phyloP scores from a whole-genome alignment of 2,329 filamentous ascomycete genomes.

The Phoma sp. region DNA sequence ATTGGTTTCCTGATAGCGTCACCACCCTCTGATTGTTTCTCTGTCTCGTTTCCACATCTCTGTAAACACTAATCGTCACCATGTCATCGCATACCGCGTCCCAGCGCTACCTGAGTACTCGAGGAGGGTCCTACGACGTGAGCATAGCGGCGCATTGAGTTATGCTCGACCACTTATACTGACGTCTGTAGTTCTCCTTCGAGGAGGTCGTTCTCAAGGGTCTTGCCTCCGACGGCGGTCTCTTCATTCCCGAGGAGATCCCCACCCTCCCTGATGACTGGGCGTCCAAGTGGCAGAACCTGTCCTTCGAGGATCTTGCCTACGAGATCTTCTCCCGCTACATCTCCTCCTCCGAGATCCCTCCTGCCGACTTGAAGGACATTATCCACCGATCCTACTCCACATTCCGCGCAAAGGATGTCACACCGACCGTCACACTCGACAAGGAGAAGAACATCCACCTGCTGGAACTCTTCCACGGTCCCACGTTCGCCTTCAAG shows the following conservation, averaged over 20 bases:
- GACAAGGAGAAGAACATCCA: conserved; percentile 75
- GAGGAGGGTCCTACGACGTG: conserved; percentile 69
- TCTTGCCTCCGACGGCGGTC: conserved; percentile 82
- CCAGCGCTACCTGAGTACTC: conserved; percentile 67
- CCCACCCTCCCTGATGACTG: conserved; percentile 69
- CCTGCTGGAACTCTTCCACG: conserved; percentile 93
- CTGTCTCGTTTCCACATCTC: neutral
- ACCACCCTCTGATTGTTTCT: conserved; percentile 11
- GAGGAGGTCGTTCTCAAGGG: conserved; percentile 91
- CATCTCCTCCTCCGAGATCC: conserved; percentile 84
- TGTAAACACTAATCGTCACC: conserved; percentile 9
- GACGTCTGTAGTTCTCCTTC: conserved; percentile 74
- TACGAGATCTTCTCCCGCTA: conserved; percentile 86
- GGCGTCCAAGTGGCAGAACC: conserved; percentile 75
- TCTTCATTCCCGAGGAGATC: conserved; percentile 87
- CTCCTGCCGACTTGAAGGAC: conserved; percentile 75
- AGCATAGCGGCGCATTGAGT: conserved; percentile 27
- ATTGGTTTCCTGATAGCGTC: conserved; percentile 18
- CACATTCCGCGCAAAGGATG: conserved; percentile 81
- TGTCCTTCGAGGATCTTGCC: conserved; percentile 81
- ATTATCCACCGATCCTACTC: conserved; percentile 87
- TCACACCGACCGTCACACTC: conserved; percentile 80
- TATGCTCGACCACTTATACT: conserved; percentile 15
- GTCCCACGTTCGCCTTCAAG: conserved; percentile 91
- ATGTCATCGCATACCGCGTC: conserved; percentile 60